Evolutionary conservation across 1,284 basidiomycete species (phyloP).

Genomic region (Caloboletus firmus): DNA sequence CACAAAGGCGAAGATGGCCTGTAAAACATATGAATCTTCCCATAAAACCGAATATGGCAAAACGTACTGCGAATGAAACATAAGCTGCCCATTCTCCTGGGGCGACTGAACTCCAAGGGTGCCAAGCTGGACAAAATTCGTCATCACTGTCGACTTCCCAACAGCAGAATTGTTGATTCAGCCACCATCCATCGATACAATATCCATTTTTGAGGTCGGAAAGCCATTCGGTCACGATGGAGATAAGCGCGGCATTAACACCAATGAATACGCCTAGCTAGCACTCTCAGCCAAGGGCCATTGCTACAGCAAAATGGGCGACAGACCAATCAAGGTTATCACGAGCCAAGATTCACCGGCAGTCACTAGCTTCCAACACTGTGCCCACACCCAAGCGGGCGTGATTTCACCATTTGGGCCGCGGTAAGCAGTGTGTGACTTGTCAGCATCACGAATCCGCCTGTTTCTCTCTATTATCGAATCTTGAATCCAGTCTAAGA

Average conservation of each 20-base stretch:
- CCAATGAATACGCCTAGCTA: conserved; percentile 84
- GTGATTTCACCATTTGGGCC: conserved; percentile 54
- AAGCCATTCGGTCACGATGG: conserved; percentile 97
- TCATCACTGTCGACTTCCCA: conserved; percentile 89
- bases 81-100: conserved; percentile 84
- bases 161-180: conserved; percentile 98
- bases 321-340: conserved; percentile 81
- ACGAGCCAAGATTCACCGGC: conserved; percentile 77
- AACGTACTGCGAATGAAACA: conserved; percentile 82
- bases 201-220: conserved; percentile 98
- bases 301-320: neutral
- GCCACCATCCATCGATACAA: conserved; percentile 97
- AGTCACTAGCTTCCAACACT: conserved; percentile 58
- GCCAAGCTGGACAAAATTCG: conserved; percentile 90
- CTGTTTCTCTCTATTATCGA: conserved; percentile 84
- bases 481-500: conserved; percentile 90
- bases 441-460: conserved; percentile 59
- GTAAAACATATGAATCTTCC: conserved; percentile 2
- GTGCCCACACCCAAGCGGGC: conserved; percentile 62
- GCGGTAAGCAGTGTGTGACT: conserved; percentile 49
- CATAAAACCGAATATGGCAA: conserved; percentile 1
- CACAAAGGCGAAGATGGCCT: conserved; percentile 80
- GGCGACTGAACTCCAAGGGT: conserved; percentile 82
- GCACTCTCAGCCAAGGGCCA: conserved; percentile 1
- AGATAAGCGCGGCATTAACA: conserved; percentile 90